Evolutionary conservation across 2,329 filamentous ascomycete genomes (phyloP), one percentile per base, ranked within the genome.

Genomic region (Cladophialophora immunda): DNA sequence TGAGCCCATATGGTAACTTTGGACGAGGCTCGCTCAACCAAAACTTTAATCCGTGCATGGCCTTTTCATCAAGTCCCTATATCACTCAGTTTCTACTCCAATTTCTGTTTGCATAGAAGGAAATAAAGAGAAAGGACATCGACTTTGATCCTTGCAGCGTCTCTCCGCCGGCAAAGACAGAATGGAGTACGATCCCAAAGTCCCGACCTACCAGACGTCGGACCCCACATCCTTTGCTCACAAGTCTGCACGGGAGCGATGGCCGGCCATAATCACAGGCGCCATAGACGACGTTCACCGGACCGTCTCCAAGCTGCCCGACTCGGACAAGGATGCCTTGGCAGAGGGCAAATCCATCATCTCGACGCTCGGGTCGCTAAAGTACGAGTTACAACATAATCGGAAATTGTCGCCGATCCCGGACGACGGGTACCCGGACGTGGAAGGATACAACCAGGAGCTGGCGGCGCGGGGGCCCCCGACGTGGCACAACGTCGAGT

Each of bases 281-380:
- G 92, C 91, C 64, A 95, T 99, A 75, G 94, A 99, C 77, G 94
- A 98, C 78, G 85, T 97, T n/a, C 93, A 97, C 81, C 91, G 92
- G 17, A 79, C 78, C 1, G 76, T 81, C 4, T 74, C 73, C 29
- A 71, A 77, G 36, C 74, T 80, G 60, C 85, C 91, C 7, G 86
- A 90, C 3, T 82, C 83, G 36, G 79, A 88, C 9, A 74, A 77
- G 8, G 80, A 87, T 66, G 91, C 90, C 76, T 80, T 84, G 36
- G 86, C 86, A 27, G 95, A 98, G 78, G 95, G 95, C 74, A 97
- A 97, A 83, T 84, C 83, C 73, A 93, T 99, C 67, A 86, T 97
- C 50, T 88, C 91, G 76, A 86, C 91, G 72, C 84, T 99, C 13
- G 90, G 90, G 4, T 87, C 85, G 71, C 85, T 99, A 74, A 99